phyloP scores from a whole-genome alignment of 1,139 yeast species.

The Zygosaccharomyces sapae region DNA sequence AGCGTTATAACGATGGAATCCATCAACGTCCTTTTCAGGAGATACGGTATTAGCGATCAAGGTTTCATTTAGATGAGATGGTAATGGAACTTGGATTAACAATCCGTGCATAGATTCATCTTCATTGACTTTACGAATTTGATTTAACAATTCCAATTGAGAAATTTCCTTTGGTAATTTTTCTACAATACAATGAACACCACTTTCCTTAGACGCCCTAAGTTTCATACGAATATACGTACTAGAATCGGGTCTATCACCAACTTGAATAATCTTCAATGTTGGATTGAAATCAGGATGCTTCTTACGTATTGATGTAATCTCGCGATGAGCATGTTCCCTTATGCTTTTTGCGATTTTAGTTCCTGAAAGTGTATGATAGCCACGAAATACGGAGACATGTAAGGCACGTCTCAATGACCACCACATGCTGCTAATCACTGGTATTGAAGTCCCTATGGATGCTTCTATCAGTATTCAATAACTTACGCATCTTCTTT shows the following conservation, averaged over 20 bases:
- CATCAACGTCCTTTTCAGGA: slow-evolving; percentile 73
- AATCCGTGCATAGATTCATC: slow-evolving; percentile 67
- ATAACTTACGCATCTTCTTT: not conserved
- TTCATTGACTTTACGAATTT: slow-evolving; percentile 53
- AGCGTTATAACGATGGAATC: slow-evolving; percentile 68
- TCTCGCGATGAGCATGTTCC: slow-evolving; percentile 43
- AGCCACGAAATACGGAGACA: slow-evolving; percentile 11
- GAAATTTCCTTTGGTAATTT: slow-evolving; percentile 54
- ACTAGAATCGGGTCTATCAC: slow-evolving; percentile 70
- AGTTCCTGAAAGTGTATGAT: slow-evolving; percentile 41
- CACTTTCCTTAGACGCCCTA: slow-evolving; percentile 67
- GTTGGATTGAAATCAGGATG: slow-evolving; percentile 57
- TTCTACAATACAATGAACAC: slow-evolving; percentile 54
- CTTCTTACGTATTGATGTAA: slow-evolving; percentile 44
- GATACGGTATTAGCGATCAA: slow-evolving; percentile 62
- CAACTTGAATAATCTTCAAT: slow-evolving; percentile 70
- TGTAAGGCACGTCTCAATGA: not conserved
- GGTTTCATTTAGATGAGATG: slow-evolving; percentile 65
- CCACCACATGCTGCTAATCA: not conserved
- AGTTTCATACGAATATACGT: slow-evolving; percentile 72
- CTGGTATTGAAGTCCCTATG: not conserved
- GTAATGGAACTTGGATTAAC: slow-evolving; percentile 70
- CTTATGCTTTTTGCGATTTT: slow-evolving; percentile 38
- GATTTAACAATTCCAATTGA: slow-evolving; percentile 53
- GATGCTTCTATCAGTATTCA: not conserved